A percentile compares a stretch with the other conserved stretches of the same genome.
phyloP scores from a whole-genome alignment of 352 stramenopile genomes.

The Phytophthora kernoviae region DNA sequence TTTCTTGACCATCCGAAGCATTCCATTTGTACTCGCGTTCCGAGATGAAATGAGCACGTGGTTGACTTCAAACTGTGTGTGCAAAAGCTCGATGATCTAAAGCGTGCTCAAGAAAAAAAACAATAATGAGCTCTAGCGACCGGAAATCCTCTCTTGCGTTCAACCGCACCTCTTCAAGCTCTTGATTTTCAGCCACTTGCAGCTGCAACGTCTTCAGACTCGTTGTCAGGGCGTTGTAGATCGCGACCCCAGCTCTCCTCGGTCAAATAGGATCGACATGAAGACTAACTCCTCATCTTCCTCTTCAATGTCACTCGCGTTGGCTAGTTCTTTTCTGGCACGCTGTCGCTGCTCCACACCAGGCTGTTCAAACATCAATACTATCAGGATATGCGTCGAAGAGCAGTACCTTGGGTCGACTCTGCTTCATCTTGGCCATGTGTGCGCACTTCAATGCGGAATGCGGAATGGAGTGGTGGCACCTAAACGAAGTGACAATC shows the following conservation, averaged over 20 bases:
- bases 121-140: slow-evolving; percentile 9
- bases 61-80: slow-evolving; percentile 77
- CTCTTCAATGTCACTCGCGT: slow-evolving; percentile 34
- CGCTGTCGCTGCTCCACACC: slow-evolving; percentile 8
- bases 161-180: slow-evolving; percentile 52
- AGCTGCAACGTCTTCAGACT: slow-evolving; percentile 70
- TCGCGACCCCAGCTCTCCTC: slow-evolving; percentile 70
- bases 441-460: slow-evolving; percentile 18
- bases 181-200: slow-evolving; percentile 36
- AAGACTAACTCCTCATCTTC: slow-evolving; percentile 62
- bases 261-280: slow-evolving; percentile 76
- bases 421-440: slow-evolving; percentile 14
- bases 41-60: slow-evolving; percentile 68
- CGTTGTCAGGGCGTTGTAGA: slow-evolving; percentile 75
- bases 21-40: slow-evolving; percentile 64
- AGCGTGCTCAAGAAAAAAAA: not conserved
- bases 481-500: slow-evolving; percentile 16
- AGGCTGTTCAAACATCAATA: not conserved
- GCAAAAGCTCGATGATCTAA: slow-evolving; percentile 62
- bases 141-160: not conserved
- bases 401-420: slow-evolving; percentile 16
- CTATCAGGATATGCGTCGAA: not conserved
- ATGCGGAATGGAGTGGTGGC: slow-evolving; percentile 17
- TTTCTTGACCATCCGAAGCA: slow-evolving; percentile 73
- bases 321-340: slow-evolving; percentile 8